Percentiles rank a stretch among this genome's conserved stretches.
Evolutionary conservation across 805 yeast genomes (phyloP).

Genomic region (Pichia exigua): DNA sequence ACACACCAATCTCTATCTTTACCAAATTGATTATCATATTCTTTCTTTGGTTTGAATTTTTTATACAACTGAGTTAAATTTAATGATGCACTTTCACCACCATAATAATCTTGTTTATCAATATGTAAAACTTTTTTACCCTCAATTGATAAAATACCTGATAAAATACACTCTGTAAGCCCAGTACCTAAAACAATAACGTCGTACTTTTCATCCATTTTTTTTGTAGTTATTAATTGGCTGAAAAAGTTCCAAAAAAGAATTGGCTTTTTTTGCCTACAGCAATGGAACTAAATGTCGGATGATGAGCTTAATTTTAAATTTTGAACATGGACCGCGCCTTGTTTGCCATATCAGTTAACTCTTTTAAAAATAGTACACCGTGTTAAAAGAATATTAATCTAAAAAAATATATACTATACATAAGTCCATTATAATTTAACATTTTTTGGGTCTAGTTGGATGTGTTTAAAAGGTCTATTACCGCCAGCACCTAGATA

Average conservation of each 20-base stretch:
- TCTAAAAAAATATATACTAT: not conserved
- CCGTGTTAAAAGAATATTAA: not conserved
- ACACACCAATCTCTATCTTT: constrained; percentile 97
- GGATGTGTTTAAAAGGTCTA: constrained; percentile 67
- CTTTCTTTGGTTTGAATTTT: constrained; percentile 79
- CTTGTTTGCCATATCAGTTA: not conserved
- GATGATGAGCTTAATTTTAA: not conserved
- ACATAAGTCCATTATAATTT: not conserved
- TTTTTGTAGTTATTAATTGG: not conserved
- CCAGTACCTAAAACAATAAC: constrained; percentile 93
- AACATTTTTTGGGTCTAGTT: constrained; percentile 35
- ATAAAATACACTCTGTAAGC: constrained; percentile 91
- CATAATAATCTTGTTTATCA: constrained; percentile 93
- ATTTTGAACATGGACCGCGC: not conserved
- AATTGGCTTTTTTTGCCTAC: not conserved
- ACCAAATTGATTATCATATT: constrained; percentile 66
- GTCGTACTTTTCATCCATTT: constrained; percentile 94
- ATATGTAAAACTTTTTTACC: constrained; percentile 96
- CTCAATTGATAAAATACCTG: constrained; percentile 92
- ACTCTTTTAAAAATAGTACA: not conserved
- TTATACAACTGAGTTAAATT: constrained; percentile 64
- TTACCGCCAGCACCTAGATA: constrained; percentile 91
- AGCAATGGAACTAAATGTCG: not conserved
- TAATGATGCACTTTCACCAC: constrained; percentile 86
- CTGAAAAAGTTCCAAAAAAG: not conserved